Percentiles rank a stretch among this genome's conserved stretches.
Evolutionary conservation across 2,329 filamentous ascomycete species (phyloP).

Genomic region (Hypoxylon sp.): DNA sequence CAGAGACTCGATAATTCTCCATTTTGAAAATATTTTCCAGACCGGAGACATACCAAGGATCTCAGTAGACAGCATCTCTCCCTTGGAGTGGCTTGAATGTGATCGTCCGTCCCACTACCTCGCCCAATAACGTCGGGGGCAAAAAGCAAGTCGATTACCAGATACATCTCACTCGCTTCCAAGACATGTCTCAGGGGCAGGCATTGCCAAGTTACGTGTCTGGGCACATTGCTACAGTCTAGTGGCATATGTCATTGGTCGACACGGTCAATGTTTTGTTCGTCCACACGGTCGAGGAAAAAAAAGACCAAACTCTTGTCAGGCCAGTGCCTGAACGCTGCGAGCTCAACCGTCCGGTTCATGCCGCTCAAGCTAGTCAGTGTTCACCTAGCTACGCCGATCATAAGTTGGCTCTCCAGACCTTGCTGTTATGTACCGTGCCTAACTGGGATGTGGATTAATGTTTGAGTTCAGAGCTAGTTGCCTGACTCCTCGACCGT

Average conservation of each 20-base stretch:
- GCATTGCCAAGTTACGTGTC: neutral
- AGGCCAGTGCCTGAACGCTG: conserved; percentile 1
- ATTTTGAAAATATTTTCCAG: neutral
- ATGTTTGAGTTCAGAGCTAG: conserved; percentile 32
- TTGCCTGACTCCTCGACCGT: conserved; percentile 27
- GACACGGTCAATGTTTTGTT: neutral
- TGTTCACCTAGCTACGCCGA: conserved; percentile 27
- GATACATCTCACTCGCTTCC: conserved; percentile 1
- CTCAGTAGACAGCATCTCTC: neutral
- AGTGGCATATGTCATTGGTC: neutral
- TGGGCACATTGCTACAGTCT: conserved; percentile 1
- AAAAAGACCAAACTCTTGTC: neutral
- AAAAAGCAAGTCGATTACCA: conserved; percentile 27
- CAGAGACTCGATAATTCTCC: neutral
- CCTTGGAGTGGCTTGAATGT: neutral
- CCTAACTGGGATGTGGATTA: conserved; percentile 14
- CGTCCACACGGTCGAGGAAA: neutral
- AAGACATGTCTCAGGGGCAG: conserved; percentile 2
- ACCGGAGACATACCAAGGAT: neutral
- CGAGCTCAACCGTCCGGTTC: conserved; percentile 14
- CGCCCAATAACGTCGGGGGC: conserved; percentile 9
- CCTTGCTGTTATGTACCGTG: conserved; percentile 16
- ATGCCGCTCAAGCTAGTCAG: conserved; percentile 29
- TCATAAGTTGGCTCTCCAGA: conserved; percentile 23
- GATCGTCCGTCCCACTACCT: conserved; percentile 16